Evolutionary conservation across 2,329 filamentous ascomycete species (phyloP).

Genomic region (Cytospora paraplurivora): DNA sequence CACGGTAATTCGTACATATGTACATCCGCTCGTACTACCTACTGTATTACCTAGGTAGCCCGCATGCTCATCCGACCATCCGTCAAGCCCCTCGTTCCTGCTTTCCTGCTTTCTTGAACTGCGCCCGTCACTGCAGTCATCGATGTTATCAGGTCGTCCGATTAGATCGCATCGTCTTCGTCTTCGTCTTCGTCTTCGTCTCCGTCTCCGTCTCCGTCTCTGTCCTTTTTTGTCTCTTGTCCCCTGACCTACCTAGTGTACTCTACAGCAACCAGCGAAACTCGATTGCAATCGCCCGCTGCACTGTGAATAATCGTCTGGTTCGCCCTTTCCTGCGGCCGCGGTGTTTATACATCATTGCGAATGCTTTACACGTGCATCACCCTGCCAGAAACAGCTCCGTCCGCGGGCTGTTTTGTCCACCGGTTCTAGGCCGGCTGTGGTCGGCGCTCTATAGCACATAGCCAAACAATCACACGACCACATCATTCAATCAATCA

Average conservation of each 20-base stretch:
- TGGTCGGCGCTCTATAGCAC: constrained; percentile 22
- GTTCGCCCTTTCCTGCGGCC: constrained; percentile 13
- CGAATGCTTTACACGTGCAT: constrained; percentile 25
- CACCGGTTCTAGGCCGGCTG: constrained; percentile 19
- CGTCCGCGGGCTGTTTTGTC: constrained; percentile 23
- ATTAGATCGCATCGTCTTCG: constrained; percentile 19
- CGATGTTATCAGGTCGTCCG: constrained; percentile 16
- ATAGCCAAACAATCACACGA: constrained; percentile 13
- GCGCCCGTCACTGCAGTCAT: not conserved
- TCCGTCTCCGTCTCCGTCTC: constrained; percentile 9
- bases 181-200: constrained; percentile 13
- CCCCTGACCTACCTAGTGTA: not conserved
- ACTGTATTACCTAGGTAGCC: no score
- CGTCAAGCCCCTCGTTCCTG: not conserved
- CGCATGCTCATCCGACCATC: not conserved
- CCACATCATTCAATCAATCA: constrained; percentile 2
- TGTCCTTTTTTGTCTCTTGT: not conserved
- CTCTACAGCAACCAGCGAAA: constrained; percentile 6
- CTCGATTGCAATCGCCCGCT: constrained; percentile 9
- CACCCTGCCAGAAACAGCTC: constrained; percentile 7
- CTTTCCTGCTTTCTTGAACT: not conserved
- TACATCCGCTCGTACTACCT: no score
- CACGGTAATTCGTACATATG: no score
- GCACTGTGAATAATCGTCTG: constrained; percentile 18
- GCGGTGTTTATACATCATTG: constrained; percentile 21